phyloP scores from a whole-genome alignment of 1,139 yeast species.

The Arxiozyma slooffiae region DNA sequence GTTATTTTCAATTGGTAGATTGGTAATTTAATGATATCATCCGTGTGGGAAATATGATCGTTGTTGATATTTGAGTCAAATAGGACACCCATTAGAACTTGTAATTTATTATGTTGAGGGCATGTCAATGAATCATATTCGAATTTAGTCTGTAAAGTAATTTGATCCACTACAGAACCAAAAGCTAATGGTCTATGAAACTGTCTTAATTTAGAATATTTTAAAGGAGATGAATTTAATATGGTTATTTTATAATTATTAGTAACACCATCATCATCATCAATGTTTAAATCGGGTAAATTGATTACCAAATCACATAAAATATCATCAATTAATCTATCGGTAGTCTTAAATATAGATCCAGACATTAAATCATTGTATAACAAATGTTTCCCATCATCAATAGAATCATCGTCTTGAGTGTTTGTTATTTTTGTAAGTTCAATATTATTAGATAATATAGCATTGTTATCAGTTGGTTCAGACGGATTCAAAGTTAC shows the following conservation, averaged over 20 bases:
- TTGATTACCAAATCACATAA: constrained; percentile 28
- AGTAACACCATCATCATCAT: not conserved
- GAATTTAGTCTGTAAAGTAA: constrained; percentile 22
- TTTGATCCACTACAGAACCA: constrained; percentile 25
- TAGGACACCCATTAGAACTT: constrained; percentile 24
- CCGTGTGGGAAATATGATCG: not conserved
- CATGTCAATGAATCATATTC: constrained; percentile 25
- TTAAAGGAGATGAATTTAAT: constrained; percentile 22
- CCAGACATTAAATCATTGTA: constrained; percentile 26
- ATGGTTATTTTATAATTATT: constrained; percentile 14
- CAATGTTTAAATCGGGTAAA: not conserved
- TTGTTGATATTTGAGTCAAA: constrained; percentile 10
- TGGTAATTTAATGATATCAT: constrained; percentile 20
- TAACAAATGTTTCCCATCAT: constrained; percentile 23
- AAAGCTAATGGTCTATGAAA: constrained; percentile 17
- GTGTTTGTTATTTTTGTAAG: not conserved
- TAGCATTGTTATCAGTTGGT: not conserved
- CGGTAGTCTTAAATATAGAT: constrained; percentile 47
- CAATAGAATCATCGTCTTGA: constrained; percentile 5
- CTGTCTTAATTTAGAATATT: constrained; percentile 25
- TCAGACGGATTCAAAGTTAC: no score
- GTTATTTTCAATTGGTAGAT: constrained; percentile 32
- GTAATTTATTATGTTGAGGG: constrained; percentile 22
- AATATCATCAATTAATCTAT: constrained; percentile 57
- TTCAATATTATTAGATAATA: not conserved